phyloP scores from a whole-genome alignment of 352 stramenopile genomes.

The Thalassiosira pacifica region DNA sequence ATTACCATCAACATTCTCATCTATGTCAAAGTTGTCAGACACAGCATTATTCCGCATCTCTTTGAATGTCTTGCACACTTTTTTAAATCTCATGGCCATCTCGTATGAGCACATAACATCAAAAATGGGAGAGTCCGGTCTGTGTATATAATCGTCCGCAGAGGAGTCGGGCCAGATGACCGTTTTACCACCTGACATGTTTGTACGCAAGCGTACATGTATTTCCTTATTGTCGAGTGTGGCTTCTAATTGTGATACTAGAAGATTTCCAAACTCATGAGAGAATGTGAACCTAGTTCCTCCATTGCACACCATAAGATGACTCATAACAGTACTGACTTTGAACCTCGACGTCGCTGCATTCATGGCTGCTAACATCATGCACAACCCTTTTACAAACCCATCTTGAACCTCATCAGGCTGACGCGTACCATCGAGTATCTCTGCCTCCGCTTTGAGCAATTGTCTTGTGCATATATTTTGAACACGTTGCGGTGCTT shows the following conservation, averaged over 20 bases:
- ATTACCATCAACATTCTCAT: constrained; percentile 18
- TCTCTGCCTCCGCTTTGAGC: constrained; percentile 4
- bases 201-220: constrained; percentile 19
- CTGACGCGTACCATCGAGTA: neutral
- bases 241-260: constrained; percentile 49
- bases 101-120: constrained; percentile 32
- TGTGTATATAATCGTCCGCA: constrained; percentile 37
- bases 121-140: neutral
- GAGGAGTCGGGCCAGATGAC: constrained; percentile 32
- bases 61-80: constrained; percentile 20
- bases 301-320: constrained; percentile 37
- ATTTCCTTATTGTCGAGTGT: constrained; percentile 19
- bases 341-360: constrained; percentile 35
- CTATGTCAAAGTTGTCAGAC: neutral
- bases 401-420: constrained; percentile 22
- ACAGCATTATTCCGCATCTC: neutral
- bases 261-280: constrained; percentile 48
- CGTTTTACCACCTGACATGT: neutral
- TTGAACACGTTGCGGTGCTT: constrained; percentile 19
- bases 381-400: constrained; percentile 48
- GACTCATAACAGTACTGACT: constrained; percentile 48
- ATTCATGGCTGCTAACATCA: constrained; percentile 47
- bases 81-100: constrained; percentile 25
- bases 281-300: constrained; percentile 57
- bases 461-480: constrained; percentile 9